Base-by-base conservation (phyloP, 768 basidiomycete species). In the Leccinum aurantiacum region DNA sequence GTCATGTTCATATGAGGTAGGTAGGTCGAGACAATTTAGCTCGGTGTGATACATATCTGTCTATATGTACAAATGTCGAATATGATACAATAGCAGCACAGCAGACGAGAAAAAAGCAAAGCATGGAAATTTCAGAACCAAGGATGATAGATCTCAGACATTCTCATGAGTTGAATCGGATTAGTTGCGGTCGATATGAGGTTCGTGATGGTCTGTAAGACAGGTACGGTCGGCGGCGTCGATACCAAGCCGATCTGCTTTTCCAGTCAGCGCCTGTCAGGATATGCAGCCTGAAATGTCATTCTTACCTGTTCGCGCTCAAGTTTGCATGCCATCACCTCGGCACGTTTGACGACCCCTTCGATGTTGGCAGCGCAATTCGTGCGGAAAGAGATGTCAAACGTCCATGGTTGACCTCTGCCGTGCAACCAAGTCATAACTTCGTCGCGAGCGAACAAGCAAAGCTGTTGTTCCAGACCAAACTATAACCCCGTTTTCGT, bases 371-470 rank as follows among this genome's bases (percentile, higher is more conserved):
- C 78, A 19, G 85, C 83, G 19, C 84, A 78, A 35, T 79, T 78
- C 22, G 86, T 82, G 47, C 85, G 82, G 77, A 88, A 88, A 31
- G 80, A 70, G 11, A 74, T 56, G 68, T 93, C 91, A 53, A 84
- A 75, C 33, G 80, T 78, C 74, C 80, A 82, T 14, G 83, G 81
- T 54, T 84, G 81, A 57, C 79, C 80, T 55, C 83, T 82, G 60
- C 82, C 80, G 35, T 80, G 77, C 62, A 90, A 70, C 90, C 91
- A 93, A 11, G 83, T 80, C 65, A 87, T 81, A 49, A 98, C 90
- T 75, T 99, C 97, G 69, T 99, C 97, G 47, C 95, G 85, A 27
- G 92, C 85, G 71, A 96, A 96, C 55, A 99, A 79, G 63, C 90
- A 91, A 5, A 99, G 82, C 60, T 93, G 92, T 66, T 93, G 90